phyloP scores from a whole-genome alignment of 1,139 yeast species.

The Yamadazyma siamensis region DNA sequence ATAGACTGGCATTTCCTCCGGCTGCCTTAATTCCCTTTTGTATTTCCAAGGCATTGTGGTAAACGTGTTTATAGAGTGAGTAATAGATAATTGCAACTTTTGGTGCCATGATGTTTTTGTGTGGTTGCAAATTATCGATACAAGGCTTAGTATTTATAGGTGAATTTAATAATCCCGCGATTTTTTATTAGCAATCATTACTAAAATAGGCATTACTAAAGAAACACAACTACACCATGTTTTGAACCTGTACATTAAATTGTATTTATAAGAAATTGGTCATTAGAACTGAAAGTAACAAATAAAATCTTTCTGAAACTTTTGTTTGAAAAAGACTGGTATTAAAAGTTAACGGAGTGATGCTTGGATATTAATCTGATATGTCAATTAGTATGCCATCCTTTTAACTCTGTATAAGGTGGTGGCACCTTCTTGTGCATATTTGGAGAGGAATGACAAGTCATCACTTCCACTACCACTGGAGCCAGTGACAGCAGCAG shows the following conservation, averaged over 20 bases:
- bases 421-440: slow-evolving; percentile 17
- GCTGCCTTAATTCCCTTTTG: slow-evolving; percentile 40
- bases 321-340: slow-evolving; percentile 1
- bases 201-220: neutral
- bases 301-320: too few relatives aligned
- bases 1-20: slow-evolving; percentile 37
- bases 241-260: slow-evolving; percentile 6
- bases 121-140: neutral
- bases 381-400: slow-evolving; percentile 16
- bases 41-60: slow-evolving; percentile 44
- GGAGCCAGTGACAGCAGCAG: slow-evolving; percentile 11
- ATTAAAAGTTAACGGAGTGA: slow-evolving; percentile 1
- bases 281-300: slow-evolving; percentile 5
- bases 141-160: too few relatives aligned
- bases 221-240: neutral
- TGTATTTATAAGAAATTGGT: slow-evolving; percentile 1
- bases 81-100: slow-evolving; percentile 52
- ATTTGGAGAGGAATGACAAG: slow-evolving; percentile 15
- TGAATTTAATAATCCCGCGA: too few relatives aligned
- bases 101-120: slow-evolving; percentile 6
- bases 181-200: too few relatives aligned
- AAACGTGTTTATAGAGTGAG: slow-evolving; percentile 64
- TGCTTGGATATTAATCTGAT: slow-evolving; percentile 2
- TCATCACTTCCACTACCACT: slow-evolving; percentile 7
- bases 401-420: slow-evolving; percentile 19